Conservation (phyloP, 2,329 filamentous ascomycete species). For the Trichoderma breve region DNA sequence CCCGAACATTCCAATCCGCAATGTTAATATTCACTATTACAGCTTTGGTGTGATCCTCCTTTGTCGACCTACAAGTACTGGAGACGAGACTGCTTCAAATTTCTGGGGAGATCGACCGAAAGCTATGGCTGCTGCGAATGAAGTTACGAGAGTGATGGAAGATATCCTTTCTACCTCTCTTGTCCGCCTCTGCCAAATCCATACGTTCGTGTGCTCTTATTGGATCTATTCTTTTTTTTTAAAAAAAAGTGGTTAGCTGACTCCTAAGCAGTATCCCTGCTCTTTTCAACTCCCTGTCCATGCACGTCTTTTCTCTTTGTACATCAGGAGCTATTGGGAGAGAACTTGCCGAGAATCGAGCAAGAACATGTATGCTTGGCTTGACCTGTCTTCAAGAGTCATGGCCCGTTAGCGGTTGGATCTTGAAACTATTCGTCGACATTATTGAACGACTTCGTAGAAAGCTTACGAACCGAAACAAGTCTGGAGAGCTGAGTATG, state of each 20-base stretch:
- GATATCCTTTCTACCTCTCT: not conserved
- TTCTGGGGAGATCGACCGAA: conserved; percentile 6
- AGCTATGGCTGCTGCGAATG: not conserved
- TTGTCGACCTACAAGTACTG: not conserved
- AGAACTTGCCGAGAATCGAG: conserved; percentile 5
- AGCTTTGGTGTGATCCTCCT: conserved; percentile 1
- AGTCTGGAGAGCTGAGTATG: not conserved
- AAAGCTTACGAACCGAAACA: conserved; percentile 1
- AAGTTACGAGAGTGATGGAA: conserved; percentile 2
- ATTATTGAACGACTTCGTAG: conserved; percentile 1
- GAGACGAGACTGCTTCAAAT: not conserved
- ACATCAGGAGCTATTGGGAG: not conserved
- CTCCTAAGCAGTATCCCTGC: not conserved
- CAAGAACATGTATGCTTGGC: not conserved
- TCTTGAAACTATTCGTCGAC: not conserved
- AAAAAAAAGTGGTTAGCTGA: not conserved
- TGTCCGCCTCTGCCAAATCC: not conserved
- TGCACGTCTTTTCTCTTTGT: conserved; percentile 1
- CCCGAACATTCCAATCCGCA: not conserved
- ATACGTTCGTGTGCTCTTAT: not conserved
- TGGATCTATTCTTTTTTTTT: not conserved
- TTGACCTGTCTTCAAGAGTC: not conserved
- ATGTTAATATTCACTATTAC: not conserved
- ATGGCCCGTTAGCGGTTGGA: conserved; percentile 5
- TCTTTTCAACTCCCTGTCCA: not conserved